Evolutionary conservation across 2,329 filamentous ascomycete species (phyloP).

Genomic region (Ophiosphaerella herpotricha): DNA sequence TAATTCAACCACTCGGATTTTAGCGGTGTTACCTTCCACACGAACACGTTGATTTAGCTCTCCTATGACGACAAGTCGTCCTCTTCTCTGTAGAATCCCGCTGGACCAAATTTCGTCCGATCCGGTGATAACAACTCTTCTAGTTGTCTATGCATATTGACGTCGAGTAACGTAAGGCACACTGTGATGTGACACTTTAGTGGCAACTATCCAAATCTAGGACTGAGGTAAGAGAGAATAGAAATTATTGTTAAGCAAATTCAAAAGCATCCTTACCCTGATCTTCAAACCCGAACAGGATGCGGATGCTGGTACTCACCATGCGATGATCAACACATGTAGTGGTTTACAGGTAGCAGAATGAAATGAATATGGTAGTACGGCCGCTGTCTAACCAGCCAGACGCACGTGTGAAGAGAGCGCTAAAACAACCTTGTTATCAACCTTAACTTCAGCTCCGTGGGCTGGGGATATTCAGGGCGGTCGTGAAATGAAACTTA

Average conservation of each 20-base stretch:
- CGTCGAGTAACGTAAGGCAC: too few species aligned
- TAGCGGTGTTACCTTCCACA: too few species aligned
- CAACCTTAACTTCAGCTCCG: conserved; percentile 21
- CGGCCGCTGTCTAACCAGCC: neutral
- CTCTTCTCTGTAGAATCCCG: too few species aligned
- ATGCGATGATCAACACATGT: neutral
- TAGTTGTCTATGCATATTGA: too few species aligned
- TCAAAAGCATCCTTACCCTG: neutral
- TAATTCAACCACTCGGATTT: too few species aligned
- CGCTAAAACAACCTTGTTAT: conserved; percentile 17
- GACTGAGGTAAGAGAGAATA: neutral
- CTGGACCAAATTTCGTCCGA: too few species aligned
- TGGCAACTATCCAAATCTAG: too few species aligned
- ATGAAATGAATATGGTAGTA: neutral
- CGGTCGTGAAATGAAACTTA: neutral
- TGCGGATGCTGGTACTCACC: neutral
- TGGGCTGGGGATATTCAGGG: neutral
- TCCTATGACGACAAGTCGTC: too few species aligned
- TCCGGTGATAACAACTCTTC: too few species aligned
- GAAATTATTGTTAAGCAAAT: neutral
- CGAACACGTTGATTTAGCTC: too few species aligned
- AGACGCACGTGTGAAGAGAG: neutral
- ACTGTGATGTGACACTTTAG: too few species aligned
- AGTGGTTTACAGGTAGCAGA: neutral
- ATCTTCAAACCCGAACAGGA: conserved; percentile 6